Evolutionary conservation across 2,329 filamentous ascomycete genomes (phyloP).

Genomic region (Fusarium praegraminearum): DNA sequence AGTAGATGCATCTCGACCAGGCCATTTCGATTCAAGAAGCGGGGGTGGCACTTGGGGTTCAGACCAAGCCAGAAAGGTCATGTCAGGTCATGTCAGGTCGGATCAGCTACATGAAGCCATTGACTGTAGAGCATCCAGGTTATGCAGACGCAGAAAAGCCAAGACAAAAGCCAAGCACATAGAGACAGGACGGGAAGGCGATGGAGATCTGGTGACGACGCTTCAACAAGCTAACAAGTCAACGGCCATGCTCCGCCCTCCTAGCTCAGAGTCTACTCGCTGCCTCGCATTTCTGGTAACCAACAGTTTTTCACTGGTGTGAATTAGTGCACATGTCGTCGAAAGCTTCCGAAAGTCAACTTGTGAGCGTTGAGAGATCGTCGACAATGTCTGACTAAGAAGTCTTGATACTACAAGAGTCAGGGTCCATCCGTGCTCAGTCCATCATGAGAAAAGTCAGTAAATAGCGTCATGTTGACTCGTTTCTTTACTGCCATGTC

Average conservation of each 20-base stretch:
- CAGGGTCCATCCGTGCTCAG: constrained; percentile 20
- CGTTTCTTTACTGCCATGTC: not conserved
- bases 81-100: constrained; percentile 4
- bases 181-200: constrained; percentile 1
- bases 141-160: constrained; percentile 9
- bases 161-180: constrained; percentile 14
- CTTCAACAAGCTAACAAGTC: constrained; percentile 5
- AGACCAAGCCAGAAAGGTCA: not conserved
- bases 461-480: constrained; percentile 2
- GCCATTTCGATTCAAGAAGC: constrained; percentile 23
- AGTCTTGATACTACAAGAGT: constrained; percentile 29
- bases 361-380: constrained; percentile 18
- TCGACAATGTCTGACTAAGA: constrained; percentile 26
- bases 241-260: constrained; percentile 8
- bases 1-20: constrained; percentile 23
- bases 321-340: constrained; percentile 4
- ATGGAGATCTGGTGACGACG: constrained; percentile 5
- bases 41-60: constrained; percentile 35
- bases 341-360: constrained; percentile 10
- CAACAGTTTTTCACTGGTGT: constrained; percentile 13
- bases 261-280: constrained; percentile 6
- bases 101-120: constrained; percentile 25
- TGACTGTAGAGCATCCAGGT: not conserved
- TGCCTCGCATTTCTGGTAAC: not conserved
- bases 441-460: constrained; percentile 5